Percentiles rank a stretch among this genome's conserved stretches.
Conservation (phyloP, 805 yeast genomes). For the Candida ortonii region DNA sequence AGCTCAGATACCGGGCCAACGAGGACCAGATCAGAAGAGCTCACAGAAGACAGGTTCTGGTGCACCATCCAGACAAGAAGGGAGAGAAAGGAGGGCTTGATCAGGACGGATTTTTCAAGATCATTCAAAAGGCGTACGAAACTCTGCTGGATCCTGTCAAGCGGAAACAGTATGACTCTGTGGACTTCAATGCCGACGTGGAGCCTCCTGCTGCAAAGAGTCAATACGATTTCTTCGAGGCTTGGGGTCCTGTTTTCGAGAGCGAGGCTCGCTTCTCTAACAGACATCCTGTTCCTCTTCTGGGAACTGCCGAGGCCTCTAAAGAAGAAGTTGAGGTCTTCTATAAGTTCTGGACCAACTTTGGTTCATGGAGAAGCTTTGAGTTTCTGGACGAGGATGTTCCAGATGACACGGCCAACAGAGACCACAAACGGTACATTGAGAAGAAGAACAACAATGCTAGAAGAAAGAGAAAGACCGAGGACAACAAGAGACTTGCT, state of each 20-base stretch:
- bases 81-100: conserved; percentile 85
- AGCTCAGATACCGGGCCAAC: conserved; percentile 86
- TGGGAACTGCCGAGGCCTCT: conserved; percentile 66
- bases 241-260: conserved; percentile 90
- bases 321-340: conserved; percentile 83
- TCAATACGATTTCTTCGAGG: conserved; percentile 80
- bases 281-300: conserved; percentile 80
- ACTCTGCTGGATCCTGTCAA: conserved; percentile 78
- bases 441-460: conserved; percentile 97
- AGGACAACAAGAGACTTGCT: conserved; percentile 86
- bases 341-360: conserved; percentile 88
- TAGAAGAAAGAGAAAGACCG: conserved; percentile 96
- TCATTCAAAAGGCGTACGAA: conserved; percentile 96
- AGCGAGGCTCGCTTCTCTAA: conserved; percentile 90
- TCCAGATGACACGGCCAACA: conserved; percentile 98
- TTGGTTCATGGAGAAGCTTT: conserved; percentile 97
- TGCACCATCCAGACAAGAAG: conserved; percentile 98
- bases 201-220: conserved; percentile 57
- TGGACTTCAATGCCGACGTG: conserved; percentile 85
- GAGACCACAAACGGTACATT: conserved; percentile 98
- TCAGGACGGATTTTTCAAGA: conserved; percentile 95
- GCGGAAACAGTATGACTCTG: conserved; percentile 94
- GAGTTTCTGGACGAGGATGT: conserved; percentile 98
- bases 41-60: conserved; percentile 93
- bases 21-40: conserved; percentile 94